Evolutionary conservation across 352 stramenopile species (phyloP).

Genomic region (Phytophthora cactorum): DNA sequence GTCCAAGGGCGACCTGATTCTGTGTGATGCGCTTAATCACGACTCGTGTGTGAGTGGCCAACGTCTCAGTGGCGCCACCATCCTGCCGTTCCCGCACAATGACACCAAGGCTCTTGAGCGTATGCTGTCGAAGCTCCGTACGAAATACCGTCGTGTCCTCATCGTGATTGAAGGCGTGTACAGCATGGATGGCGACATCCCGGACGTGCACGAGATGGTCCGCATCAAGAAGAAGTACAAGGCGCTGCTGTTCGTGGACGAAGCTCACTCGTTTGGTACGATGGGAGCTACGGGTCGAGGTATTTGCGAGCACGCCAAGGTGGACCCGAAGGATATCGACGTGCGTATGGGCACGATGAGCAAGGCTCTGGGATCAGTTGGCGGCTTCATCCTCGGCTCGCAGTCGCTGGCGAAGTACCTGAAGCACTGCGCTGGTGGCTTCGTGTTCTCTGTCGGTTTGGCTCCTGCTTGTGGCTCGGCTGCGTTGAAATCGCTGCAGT

Average conservation of each 20-base stretch:
- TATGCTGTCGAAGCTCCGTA: slow-evolving; percentile 72
- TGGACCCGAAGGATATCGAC: slow-evolving; percentile 56
- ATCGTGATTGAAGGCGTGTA: slow-evolving; percentile 76
- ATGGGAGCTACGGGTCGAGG: slow-evolving; percentile 62
- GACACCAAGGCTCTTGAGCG: slow-evolving; percentile 74
- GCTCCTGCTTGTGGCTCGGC: slow-evolving; percentile 71
- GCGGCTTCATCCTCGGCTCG: slow-evolving; percentile 68
- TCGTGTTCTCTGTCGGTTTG: slow-evolving; percentile 82
- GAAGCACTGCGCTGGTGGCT: slow-evolving; percentile 71
- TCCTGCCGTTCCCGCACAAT: slow-evolving; percentile 83
- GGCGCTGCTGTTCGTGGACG: slow-evolving; percentile 61
- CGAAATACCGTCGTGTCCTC: slow-evolving; percentile 77
- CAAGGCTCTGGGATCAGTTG: slow-evolving; percentile 72
- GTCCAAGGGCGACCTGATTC: slow-evolving; percentile 74
- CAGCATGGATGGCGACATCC: slow-evolving; percentile 77
- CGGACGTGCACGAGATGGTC: slow-evolving; percentile 57
- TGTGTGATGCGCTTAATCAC: slow-evolving; percentile 84
- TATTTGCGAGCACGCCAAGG: slow-evolving; percentile 60
- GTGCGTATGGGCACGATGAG: slow-evolving; percentile 79
- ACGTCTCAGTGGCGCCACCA: slow-evolving; percentile 76
- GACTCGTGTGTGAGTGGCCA: slow-evolving; percentile 82
- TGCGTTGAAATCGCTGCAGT: slow-evolving; percentile 70
- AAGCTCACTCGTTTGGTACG: slow-evolving; percentile 74
- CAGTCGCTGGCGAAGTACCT: slow-evolving; percentile 61
- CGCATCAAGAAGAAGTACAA: slow-evolving; percentile 78